A percentile compares a stretch with the other conserved stretches of the same genome.
Conservation (phyloP, 257 asterid species). For the Jasminum sambac region DNA sequence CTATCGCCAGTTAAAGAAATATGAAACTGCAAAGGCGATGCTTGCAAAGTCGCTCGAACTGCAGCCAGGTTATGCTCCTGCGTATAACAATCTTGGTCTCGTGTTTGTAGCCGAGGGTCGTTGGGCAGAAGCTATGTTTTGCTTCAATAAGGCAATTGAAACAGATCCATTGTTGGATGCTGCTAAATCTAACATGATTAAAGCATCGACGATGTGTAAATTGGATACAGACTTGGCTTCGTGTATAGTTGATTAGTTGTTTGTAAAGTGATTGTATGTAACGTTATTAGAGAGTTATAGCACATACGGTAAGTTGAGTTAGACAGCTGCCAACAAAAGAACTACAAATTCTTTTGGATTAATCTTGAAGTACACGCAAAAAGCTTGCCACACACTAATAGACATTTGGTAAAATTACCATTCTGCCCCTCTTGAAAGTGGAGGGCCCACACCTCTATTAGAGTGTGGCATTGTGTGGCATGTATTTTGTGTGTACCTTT, state of each 20-base stretch:
- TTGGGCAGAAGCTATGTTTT: constrained; percentile 76
- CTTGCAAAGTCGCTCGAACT: constrained; percentile 82
- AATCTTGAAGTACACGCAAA: no score
- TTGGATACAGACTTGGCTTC: constrained; percentile 33
- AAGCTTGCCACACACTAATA: no score
- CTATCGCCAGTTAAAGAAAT: constrained; percentile 69
- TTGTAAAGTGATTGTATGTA: constrained; percentile 19
- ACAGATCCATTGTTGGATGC: constrained; percentile 88
- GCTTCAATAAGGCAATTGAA: constrained; percentile 81
- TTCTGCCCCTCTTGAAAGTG: no score
- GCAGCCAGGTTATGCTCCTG: constrained; percentile 98
- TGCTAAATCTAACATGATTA: constrained; percentile 80
- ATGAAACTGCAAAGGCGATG: constrained; percentile 82
- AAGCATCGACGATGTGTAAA: constrained; percentile 53
- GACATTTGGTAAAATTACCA: no score
- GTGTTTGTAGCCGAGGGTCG: constrained; percentile 86
- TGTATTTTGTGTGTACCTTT: no score
- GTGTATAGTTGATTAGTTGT: constrained; percentile 20
- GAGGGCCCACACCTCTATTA: no score
- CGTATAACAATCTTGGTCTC: constrained; percentile 94
- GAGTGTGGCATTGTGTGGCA: no score
- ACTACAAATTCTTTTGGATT: background rate
- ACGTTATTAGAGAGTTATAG: background rate
- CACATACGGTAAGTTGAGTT: background rate
- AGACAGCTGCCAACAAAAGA: background rate